Conservation (phyloP, 2,329 filamentous ascomycete genomes). For the Pseudogymnoascus sp. region DNA sequence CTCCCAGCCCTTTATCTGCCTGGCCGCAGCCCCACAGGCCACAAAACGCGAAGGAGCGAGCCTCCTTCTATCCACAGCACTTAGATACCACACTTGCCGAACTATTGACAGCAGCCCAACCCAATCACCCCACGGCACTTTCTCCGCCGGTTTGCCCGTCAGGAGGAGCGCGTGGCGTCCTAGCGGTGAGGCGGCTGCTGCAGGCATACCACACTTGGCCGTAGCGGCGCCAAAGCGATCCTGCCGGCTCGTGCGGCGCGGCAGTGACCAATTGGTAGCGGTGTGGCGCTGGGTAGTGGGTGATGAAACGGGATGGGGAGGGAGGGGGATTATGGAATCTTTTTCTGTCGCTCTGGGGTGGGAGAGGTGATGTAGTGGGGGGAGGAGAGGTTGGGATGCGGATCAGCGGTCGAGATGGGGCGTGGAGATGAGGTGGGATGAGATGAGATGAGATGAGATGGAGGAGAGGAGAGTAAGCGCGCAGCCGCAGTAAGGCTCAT, state of each 20-base stretch:
- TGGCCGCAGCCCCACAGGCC: neutral
- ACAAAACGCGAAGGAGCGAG: neutral
- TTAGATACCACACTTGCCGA: neutral
- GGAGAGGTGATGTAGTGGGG: neutral
- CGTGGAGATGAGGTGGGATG: neutral
- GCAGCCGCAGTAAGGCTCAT: neutral
- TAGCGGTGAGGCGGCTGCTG: neutral
- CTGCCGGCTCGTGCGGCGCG: neutral
- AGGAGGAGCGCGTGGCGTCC: neutral
- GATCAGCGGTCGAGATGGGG: neutral
- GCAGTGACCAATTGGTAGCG: neutral
- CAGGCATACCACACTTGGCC: neutral
- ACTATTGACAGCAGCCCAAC: neutral
- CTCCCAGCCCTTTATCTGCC: neutral
- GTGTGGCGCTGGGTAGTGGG: neutral
- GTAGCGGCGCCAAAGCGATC: neutral
- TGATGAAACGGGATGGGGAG: neutral
- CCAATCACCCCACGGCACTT: neutral
- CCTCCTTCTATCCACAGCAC: neutral
- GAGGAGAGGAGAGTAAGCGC: neutral
- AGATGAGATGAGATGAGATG: neutral
- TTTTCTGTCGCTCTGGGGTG: neutral
- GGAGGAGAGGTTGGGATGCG: neutral
- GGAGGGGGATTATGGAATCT: neutral
- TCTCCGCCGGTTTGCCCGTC: neutral